Evolutionary conservation across 108 stramenopile genomes (phyloP).

Genomic region (Stephanodiscus triporus): DNA sequence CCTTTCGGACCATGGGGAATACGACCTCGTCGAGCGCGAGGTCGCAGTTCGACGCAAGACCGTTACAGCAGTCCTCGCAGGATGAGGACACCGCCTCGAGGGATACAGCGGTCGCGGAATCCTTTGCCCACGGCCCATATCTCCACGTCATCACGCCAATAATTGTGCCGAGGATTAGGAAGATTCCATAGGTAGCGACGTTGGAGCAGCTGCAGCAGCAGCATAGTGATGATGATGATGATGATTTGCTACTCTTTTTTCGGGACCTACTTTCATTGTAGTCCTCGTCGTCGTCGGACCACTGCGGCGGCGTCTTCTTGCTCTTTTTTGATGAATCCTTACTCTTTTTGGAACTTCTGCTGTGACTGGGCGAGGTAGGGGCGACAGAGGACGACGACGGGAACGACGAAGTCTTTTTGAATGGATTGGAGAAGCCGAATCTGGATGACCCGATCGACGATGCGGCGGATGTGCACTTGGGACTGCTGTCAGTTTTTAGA

Average conservation of each 20-base stretch:
- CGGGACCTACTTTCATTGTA: background rate
- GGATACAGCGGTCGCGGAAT: background rate
- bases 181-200: background rate
- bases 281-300: slow-evolving; percentile 2
- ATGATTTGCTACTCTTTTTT: background rate
- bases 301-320: background rate
- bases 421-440: slow-evolving; percentile 10
- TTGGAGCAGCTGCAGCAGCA: slow-evolving; percentile 21
- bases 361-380: background rate
- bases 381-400: background rate
- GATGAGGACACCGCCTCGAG: slow-evolving; percentile 1
- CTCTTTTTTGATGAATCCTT: background rate
- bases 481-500: background rate
- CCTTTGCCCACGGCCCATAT: slow-evolving; percentile 23
- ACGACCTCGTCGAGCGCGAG: slow-evolving; percentile 57
- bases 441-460: background rate
- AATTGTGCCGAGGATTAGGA: slow-evolving; percentile 7
- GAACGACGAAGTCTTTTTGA: background rate
- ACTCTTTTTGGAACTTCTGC: background rate
- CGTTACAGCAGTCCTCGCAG: slow-evolving; percentile 64
- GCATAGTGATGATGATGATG: slow-evolving; percentile 9
- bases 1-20: slow-evolving; percentile 66
- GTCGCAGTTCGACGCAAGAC: slow-evolving; percentile 60
- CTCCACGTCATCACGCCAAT: slow-evolving; percentile 12
- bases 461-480: background rate